Evolutionary conservation across 73 alveolate genomes (phyloP).

Genomic region (Paramecium sexaurelia): DNA sequence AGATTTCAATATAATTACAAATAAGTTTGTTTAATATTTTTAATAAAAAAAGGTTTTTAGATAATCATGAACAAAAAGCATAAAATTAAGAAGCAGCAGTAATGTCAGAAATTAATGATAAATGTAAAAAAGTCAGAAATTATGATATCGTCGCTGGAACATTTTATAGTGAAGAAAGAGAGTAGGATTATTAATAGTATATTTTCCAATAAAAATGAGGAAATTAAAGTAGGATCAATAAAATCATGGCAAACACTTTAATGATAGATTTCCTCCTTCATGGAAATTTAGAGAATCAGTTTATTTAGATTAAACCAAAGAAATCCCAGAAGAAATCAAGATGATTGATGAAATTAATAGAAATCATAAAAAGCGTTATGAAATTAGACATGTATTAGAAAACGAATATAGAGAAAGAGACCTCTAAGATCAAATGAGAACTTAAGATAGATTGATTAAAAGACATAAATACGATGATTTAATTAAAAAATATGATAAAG

Average conservation of each 20-base stretch:
- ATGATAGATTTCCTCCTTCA: conserved; percentile 53
- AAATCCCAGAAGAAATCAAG: conserved; percentile 36
- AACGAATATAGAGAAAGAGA: conserved; percentile 37
- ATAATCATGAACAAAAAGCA: conserved; percentile 11
- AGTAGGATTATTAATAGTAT: conserved; percentile 30
- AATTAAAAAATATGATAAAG: conserved; percentile 50
- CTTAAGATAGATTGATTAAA: conserved; percentile 26
- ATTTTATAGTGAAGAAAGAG: not conserved
- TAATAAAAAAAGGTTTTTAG: not conserved
- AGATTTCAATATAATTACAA: conserved; percentile 42
- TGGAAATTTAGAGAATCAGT: conserved; percentile 57
- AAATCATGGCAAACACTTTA: conserved; percentile 47
- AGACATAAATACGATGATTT: conserved; percentile 52
- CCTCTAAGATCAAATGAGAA: not conserved
- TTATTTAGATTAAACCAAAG: conserved; percentile 53
- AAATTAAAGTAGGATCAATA: conserved; percentile 3
- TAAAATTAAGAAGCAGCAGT: not conserved
- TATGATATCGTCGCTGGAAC: conserved; percentile 10
- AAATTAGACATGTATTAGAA: conserved; percentile 48
- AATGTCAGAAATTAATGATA: not conserved
- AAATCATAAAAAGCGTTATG: conserved; percentile 37
- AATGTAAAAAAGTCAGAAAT: not conserved
- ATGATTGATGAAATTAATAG: conserved; percentile 56
- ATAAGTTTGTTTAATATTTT: not conserved
- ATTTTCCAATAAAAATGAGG: not conserved